phyloP scores from a whole-genome alignment of 164 flowering plant species.

The Umbilicus rupestris region DNA sequence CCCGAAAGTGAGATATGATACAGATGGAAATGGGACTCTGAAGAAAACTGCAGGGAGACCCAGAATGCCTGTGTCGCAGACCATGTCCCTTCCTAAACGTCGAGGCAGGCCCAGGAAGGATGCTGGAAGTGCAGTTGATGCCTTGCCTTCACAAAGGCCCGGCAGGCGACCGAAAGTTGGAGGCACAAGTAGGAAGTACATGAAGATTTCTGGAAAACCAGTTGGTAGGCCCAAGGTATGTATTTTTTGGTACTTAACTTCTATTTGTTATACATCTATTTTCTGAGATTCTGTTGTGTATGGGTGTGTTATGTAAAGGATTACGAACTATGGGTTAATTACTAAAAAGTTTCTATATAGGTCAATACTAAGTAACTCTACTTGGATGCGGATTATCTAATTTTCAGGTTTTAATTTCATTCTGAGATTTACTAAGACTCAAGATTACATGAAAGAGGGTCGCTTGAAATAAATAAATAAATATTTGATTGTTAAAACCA shows the following conservation, averaged over 20 bases:
- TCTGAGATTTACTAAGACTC: background rate
- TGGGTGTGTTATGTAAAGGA: background rate
- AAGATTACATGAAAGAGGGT: background rate
- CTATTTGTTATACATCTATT: too few species aligned
- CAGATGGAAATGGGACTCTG: background rate
- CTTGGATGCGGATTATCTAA: background rate
- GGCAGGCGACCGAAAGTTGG: conserved; percentile 27
- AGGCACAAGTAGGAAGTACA: conserved; percentile 14
- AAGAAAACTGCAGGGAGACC: conserved; percentile 27
- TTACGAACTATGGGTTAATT: background rate
- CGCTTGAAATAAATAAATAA: background rate
- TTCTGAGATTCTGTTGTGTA: background rate
- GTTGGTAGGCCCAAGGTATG: conserved; percentile 40
- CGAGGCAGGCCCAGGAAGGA: conserved; percentile 35
- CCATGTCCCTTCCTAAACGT: conserved; percentile 12
- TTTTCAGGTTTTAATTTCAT: background rate
- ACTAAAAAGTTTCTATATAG: background rate
- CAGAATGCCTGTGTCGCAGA: conserved; percentile 25
- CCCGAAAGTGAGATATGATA: conserved; percentile 11
- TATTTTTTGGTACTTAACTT: background rate
- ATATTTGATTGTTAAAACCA: background rate
- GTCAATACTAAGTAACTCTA: background rate
- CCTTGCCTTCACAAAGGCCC: conserved; percentile 13
- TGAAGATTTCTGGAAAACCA: conserved; percentile 24
- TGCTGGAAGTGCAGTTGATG: conserved; percentile 2